Evolutionary conservation across 495 filamentous ascomycete genomes (phyloP).

Genomic region (Hypoxylon lienhwacheense): DNA sequence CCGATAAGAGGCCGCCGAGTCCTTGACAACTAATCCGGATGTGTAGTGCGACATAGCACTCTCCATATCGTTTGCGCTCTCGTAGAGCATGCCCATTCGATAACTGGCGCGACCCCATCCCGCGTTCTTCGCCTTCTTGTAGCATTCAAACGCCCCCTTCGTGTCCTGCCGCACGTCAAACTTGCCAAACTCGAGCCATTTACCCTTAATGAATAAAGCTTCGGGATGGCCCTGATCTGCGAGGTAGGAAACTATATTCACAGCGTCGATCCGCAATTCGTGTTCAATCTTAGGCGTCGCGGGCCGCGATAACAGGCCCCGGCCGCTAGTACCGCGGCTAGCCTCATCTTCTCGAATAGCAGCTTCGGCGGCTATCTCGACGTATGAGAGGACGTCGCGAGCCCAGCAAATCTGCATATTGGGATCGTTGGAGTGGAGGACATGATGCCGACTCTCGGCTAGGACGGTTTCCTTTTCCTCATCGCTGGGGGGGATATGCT

Average conservation of each 20-base stretch:
- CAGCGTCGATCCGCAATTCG: conserved; percentile 80
- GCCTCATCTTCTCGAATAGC: conserved; percentile 54
- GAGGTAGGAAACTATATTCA: conserved; percentile 87
- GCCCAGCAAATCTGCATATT: conserved; percentile 98
- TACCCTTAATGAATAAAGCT: conserved; percentile 90
- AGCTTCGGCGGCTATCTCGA: conserved; percentile 77
- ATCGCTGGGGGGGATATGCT: conserved; percentile 91
- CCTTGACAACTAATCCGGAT: conserved; percentile 70
- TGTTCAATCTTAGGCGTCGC: conserved; percentile 85
- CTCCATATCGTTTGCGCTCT: conserved; percentile 83
- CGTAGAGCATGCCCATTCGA: conserved; percentile 97
- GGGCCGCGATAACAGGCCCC: conserved; percentile 66
- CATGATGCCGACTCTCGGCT: conserved; percentile 76
- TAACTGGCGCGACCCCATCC: conserved; percentile 96
- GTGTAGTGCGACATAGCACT: conserved; percentile 92
- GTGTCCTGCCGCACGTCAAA: conserved; percentile 87
- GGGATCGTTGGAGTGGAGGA: conserved; percentile 91
- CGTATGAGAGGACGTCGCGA: conserved; percentile 84
- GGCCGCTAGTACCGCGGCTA: conserved; percentile 42
- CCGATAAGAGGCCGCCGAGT: conserved; percentile 93
- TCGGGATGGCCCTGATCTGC: conserved; percentile 91
- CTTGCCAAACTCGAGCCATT: conserved; percentile 98
- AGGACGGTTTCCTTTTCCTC: conserved; percentile 89
- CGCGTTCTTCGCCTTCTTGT: conserved; percentile 80
- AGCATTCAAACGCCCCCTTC: conserved; percentile 87